Evolutionary conservation across 306 rosid species (phyloP).

Genomic region (Amphicarpaea edgeworthii): DNA sequence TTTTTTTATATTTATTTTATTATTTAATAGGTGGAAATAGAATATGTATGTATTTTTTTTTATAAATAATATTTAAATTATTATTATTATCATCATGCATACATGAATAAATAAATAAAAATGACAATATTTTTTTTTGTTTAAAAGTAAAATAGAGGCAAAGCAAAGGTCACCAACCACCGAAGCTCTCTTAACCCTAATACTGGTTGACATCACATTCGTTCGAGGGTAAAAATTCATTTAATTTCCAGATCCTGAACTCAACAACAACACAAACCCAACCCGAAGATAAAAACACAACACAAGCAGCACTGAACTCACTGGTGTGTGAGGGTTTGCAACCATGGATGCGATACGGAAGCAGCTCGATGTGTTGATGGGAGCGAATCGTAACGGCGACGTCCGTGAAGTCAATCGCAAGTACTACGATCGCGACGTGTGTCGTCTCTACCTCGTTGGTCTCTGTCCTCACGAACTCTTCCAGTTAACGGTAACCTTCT

Average conservation of each 20-base stretch:
- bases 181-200: background rate
- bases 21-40: too few relatives aligned
- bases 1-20: too few relatives aligned
- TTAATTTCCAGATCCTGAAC: background rate
- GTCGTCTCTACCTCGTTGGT: constrained; percentile 94
- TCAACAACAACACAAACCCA: background rate
- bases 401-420: constrained; percentile 97
- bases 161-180: background rate
- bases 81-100: too few relatives aligned
- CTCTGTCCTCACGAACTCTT: constrained; percentile 99
- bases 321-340: too few relatives aligned
- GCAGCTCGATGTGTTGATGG: constrained; percentile 99
- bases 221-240: background rate
- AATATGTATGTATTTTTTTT: too few relatives aligned
- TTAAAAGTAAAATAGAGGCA: background rate
- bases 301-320: background rate
- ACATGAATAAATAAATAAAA: too few relatives aligned
- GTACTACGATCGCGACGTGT: constrained; percentile 95
- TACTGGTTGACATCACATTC: background rate
- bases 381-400: constrained; percentile 98
- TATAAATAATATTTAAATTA: too few relatives aligned
- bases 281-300: background rate
- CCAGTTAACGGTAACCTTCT: constrained; percentile 75
- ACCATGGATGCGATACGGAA: constrained; percentile 92
- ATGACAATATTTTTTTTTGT: too few relatives aligned